Evolutionary conservation across 1,284 basidiomycete species (phyloP).

Genomic region (Trametes hirsuta): DNA sequence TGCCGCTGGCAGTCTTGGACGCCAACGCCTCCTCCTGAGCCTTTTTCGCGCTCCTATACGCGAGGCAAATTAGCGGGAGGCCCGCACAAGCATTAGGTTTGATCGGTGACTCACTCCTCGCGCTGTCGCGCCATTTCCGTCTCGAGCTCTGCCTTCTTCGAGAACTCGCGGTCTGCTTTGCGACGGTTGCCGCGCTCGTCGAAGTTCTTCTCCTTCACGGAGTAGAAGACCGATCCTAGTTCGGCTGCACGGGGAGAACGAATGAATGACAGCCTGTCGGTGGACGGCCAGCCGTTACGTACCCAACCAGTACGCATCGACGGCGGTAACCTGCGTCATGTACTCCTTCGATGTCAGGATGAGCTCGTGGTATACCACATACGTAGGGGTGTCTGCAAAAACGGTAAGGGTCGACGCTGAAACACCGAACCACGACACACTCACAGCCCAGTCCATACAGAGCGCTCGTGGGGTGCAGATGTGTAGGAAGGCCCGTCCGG

Average conservation of each 20-base stretch:
- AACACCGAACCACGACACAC: constrained; percentile 30
- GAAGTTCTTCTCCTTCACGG: constrained; percentile 94
- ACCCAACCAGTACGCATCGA: constrained; percentile 96
- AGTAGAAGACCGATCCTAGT: constrained; percentile 93
- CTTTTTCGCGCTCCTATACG: constrained; percentile 60
- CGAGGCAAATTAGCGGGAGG: constrained; percentile 9
- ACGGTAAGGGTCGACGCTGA: constrained; percentile 7
- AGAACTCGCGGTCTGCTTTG: constrained; percentile 86
- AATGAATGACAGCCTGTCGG: not conserved
- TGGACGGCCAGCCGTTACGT: constrained; percentile 20
- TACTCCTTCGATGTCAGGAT: constrained; percentile 95
- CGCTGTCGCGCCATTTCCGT: constrained; percentile 86
- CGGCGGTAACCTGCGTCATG: constrained; percentile 96
- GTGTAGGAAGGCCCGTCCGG: constrained; percentile 90
- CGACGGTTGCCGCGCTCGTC: constrained; percentile 78
- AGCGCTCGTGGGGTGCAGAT: constrained; percentile 95
- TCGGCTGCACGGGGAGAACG: constrained; percentile 60
- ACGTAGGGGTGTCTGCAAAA: constrained; percentile 85
- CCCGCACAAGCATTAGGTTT: not conserved
- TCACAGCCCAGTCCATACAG: constrained; percentile 94
- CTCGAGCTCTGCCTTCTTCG: constrained; percentile 87
- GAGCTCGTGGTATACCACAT: constrained; percentile 96
- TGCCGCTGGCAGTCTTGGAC: constrained; percentile 58
- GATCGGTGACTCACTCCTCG: constrained; percentile 69
- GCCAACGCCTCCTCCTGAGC: constrained; percentile 68